A percentile compares a stretch with the other conserved stretches of the same genome.
Conservation (phyloP, 1,139 yeast genomes). For the Pichia sp. region DNA sequence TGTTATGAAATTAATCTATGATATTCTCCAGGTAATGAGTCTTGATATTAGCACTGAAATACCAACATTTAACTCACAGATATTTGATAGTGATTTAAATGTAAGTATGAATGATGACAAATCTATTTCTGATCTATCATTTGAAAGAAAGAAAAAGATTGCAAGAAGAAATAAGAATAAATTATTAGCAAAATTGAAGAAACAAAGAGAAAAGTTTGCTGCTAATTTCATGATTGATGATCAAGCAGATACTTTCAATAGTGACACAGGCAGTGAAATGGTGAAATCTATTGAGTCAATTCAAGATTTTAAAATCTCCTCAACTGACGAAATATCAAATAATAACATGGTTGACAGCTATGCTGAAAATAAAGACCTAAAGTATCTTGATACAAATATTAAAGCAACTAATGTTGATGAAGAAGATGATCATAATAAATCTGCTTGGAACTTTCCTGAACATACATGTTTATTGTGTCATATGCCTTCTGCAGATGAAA, state of each 20-base stretch:
- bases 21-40: conserved; percentile 17
- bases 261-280: conserved; percentile 15
- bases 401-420: conserved; percentile 21
- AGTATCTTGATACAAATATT: no score
- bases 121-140: conserved; percentile 11
- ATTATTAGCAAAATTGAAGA: conserved; percentile 47
- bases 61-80: conserved; percentile 17
- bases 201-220: conserved; percentile 35
- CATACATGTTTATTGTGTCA: conserved; percentile 85
- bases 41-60: conserved; percentile 14
- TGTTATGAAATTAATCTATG: conserved; percentile 38
- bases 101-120: conserved; percentile 4
- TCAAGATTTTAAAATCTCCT: conserved; percentile 28
- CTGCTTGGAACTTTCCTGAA: conserved; percentile 68
- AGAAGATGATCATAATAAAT: conserved; percentile 19
- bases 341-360: not conserved
- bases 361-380: no score
- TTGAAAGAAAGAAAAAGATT: conserved; percentile 39
- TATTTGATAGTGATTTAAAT: conserved; percentile 6
- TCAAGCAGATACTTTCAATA: not conserved
- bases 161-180: conserved; percentile 45
- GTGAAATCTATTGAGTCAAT: conserved; percentile 27
- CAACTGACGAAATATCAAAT: conserved; percentile 16
- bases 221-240: conserved; percentile 30
- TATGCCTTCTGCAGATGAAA: conserved; percentile 56